Conservation (phyloP, 768 basidiomycete species). For the Daedalea quercina region DNA sequence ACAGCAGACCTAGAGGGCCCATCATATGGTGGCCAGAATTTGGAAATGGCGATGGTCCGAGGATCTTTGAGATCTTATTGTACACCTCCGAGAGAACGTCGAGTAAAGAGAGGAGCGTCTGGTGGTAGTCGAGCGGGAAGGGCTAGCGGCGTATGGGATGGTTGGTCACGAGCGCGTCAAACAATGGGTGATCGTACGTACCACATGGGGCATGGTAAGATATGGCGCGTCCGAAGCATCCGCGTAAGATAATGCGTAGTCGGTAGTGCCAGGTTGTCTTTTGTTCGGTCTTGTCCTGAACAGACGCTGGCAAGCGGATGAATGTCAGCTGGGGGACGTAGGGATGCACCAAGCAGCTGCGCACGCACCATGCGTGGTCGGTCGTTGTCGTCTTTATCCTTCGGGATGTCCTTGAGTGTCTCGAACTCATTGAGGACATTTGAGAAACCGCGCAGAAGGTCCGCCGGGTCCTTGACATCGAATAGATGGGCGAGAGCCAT, state of each 20-base stretch:
- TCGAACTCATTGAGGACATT: slow-evolving; percentile 75
- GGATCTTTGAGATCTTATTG: slow-evolving; percentile 76
- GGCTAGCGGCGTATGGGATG: slow-evolving; percentile 42
- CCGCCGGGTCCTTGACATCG: slow-evolving; percentile 74
- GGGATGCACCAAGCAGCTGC: not conserved
- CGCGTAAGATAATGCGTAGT: slow-evolving; percentile 53
- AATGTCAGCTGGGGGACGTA: not conserved
- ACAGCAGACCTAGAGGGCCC: slow-evolving; percentile 62
- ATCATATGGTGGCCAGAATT: slow-evolving; percentile 70
- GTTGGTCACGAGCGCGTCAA: not conserved
- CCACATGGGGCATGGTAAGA: slow-evolving; percentile 69
- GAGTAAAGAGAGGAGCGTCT: slow-evolving; percentile 81
- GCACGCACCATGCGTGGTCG: slow-evolving; percentile 64
- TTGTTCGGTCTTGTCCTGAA: slow-evolving; percentile 55
- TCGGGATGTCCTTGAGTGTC: slow-evolving; percentile 54
- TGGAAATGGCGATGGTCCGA: slow-evolving; percentile 76
- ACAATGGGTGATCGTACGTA: slow-evolving; percentile 30
- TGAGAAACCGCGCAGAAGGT: slow-evolving; percentile 70
- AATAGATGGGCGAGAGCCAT: slow-evolving; percentile 81
- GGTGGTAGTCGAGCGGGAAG: slow-evolving; percentile 86
- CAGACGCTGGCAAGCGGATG: slow-evolving; percentile 30
- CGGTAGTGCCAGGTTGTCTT: slow-evolving; percentile 46
- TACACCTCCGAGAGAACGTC: slow-evolving; percentile 89
- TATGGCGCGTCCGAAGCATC: slow-evolving; percentile 64
- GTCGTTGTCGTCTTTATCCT: slow-evolving; percentile 61